Evolutionary conservation across 179 eudicot species (phyloP).

Genomic region (Sideroxylon spinosum): DNA sequence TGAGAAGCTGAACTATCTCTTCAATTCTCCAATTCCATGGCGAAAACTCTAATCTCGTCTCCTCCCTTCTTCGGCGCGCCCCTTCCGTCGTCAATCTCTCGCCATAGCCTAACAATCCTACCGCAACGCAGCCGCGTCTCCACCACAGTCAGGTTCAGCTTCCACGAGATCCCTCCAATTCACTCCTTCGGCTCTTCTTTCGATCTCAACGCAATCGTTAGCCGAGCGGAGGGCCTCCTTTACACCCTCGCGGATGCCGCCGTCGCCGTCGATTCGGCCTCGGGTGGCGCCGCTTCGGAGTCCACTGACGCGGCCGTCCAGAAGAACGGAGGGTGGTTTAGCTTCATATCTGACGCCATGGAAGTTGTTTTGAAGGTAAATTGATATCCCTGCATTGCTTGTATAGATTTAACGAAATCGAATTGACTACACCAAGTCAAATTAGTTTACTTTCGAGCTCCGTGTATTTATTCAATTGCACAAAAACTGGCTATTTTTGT

Average conservation of each 20-base stretch:
- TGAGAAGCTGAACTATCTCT: constrained; percentile 20
- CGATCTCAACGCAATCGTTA: constrained; percentile 42
- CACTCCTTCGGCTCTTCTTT: constrained; percentile 29
- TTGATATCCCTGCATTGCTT: constrained; percentile 4
- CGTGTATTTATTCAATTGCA: neutral
- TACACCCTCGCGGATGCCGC: constrained; percentile 89
- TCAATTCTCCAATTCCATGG: constrained; percentile 27
- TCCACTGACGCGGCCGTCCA: constrained; percentile 30
- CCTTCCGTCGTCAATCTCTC: constrained; percentile 38
- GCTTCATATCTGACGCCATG: constrained; percentile 89
- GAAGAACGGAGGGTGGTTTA: constrained; percentile 92
- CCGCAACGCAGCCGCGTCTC: constrained; percentile 34
- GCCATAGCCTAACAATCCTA: constrained; percentile 28
- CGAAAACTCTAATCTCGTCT: constrained; percentile 72
- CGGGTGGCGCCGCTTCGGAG: constrained; percentile 21
- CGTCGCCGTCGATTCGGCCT: constrained; percentile 46
- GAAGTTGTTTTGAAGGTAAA: constrained; percentile 84
- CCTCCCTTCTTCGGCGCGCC: constrained; percentile 54
- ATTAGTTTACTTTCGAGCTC: neutral
- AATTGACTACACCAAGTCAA: neutral
- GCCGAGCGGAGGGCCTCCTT: constrained; percentile 53
- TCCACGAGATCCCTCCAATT: constrained; percentile 57
- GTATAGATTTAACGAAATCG: neutral
- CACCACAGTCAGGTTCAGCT: constrained; percentile 55
- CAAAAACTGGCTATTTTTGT: neutral